Evolutionary conservation across 495 filamentous ascomycete genomes (phyloP), one percentile per base, ranked within the genome.

Genomic region (Rhizodiscina lignyota): DNA sequence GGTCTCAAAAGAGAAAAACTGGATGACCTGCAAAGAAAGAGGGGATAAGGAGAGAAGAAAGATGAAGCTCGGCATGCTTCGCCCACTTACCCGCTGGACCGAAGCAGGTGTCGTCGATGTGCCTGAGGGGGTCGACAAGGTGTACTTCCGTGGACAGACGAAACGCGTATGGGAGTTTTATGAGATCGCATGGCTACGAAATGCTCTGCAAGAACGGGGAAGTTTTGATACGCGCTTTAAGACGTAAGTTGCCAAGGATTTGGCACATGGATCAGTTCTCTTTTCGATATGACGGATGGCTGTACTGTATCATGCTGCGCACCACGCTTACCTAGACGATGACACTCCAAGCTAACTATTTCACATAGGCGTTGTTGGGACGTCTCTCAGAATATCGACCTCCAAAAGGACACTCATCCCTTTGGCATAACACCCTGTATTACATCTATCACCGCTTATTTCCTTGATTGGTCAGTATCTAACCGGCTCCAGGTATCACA

Each of bases 341-440:
- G n/a, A n/a, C n/a, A n/a, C n/a, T n/a, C n/a, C n/a, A n/a, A n/a
- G n/a, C n/a, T n/a, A n/a, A n/a, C n/a, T n/a, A n/a, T n/a, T n/a
- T n/a, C n/a, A n/a, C n/a, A n/a, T n/a, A n/a, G n/a, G n/a, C 58
- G 63, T 16, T 61, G 64, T 36, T 63, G 68, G 34, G 81, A 92
- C 33, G 49, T 83, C 1, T 83, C 80, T 13, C 83, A 92, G 48
- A 86, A 84, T 40, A 58, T 81, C 13, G 77, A 81, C 42, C 64
- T 76, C 13, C 60, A 60, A 21, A 56, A 47, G 3, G 66, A 74
- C 36, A 41, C 21, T 21, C 57, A 58, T 3, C 56, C 60, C 0
- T 56, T 52, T 32, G 82, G 82, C 0, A 65, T 85, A 13, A 60
- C 66, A 2, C 64, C 67, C 0, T 89, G n/a, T n/a, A n/a, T n/a